Conservation (phyloP, 768 basidiomycete species). For the Gyrodon lividus region DNA sequence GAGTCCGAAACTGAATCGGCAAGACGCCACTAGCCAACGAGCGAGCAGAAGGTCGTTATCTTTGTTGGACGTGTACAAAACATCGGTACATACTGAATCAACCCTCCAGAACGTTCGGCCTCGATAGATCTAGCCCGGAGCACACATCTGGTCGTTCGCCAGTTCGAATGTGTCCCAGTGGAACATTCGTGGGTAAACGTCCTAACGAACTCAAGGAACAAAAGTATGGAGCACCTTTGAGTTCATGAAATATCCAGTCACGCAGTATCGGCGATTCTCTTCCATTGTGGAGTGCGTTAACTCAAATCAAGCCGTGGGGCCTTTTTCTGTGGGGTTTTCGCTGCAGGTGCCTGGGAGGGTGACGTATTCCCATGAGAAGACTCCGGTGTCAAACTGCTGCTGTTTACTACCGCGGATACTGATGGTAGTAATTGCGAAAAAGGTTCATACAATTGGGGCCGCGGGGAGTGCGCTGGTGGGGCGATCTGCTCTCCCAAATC, state of each 20-base stretch:
- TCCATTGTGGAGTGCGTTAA: constrained; percentile 9
- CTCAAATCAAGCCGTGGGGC: constrained; percentile 27
- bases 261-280: too few relatives aligned
- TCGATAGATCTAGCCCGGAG: too few relatives aligned
- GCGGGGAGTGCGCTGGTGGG: constrained; percentile 43
- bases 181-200: too few relatives aligned
- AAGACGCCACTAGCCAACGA: too few relatives aligned
- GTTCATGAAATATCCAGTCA: not conserved
- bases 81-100: too few relatives aligned
- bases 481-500: constrained; percentile 39
- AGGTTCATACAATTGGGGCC: constrained; percentile 42
- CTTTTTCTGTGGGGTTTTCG: constrained; percentile 17
- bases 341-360: constrained; percentile 19
- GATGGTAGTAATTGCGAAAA: constrained; percentile 32
- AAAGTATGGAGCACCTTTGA: not conserved
- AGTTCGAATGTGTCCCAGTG: too few relatives aligned
- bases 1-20: too few relatives aligned
- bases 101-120: too few relatives aligned
- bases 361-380: constrained; percentile 61
- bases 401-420: constrained; percentile 27
- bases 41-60: too few relatives aligned
- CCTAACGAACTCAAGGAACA: too few relatives aligned
- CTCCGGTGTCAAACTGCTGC: constrained; percentile 50
- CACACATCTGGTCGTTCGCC: too few relatives aligned
- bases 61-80: too few relatives aligned